These are phyloP conservation scores for Cutaneotrichosporon cutaneum DNA, from an alignment of 1,284 basidiomycete genomes.

Conservation along the genomic window DNA sequence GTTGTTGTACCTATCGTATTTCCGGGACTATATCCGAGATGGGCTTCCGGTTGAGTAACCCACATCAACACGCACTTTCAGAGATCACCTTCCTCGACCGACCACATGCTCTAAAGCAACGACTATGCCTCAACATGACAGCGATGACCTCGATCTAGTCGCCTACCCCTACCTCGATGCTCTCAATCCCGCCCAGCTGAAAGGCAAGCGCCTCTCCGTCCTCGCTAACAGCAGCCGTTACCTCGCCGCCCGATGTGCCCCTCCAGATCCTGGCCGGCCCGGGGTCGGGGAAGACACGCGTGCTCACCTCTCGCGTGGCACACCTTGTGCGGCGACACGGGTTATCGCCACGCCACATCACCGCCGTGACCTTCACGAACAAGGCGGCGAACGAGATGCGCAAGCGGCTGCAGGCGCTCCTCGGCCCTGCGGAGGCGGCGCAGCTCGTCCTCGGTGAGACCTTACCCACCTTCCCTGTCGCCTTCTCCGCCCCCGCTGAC, in stretches of 20 bases:
- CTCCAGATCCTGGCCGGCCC: conserved; percentile 83
- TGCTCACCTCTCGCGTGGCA: conserved; percentile 76
- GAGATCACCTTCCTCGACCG: not conserved
- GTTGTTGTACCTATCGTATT: not conserved
- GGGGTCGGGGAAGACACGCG: conserved; percentile 69
- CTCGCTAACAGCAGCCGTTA: conserved; percentile 60
- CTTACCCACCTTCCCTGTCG: not conserved
- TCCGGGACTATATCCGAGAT: not conserved
- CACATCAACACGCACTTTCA: not conserved
- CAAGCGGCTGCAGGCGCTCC: conserved; percentile 66
- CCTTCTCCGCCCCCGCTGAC: conserved; percentile 12
- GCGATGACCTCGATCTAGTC: not conserved
- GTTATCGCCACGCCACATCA: conserved; percentile 64
- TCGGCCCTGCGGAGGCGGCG: conserved; percentile 64
- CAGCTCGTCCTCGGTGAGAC: conserved; percentile 62
- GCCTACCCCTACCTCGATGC: conserved; percentile 38
- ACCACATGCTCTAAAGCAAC: not conserved
- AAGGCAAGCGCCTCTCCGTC: conserved; percentile 26
- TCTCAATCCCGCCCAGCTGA: conserved; percentile 44
- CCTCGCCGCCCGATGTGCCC: conserved; percentile 62
- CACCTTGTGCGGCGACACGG: conserved; percentile 65
- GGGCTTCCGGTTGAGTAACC: not conserved
- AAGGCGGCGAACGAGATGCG: conserved; percentile 90
- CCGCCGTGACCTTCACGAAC: conserved; percentile 81
- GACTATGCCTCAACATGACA: not conserved